Base-by-base conservation (phyloP, 768 basidiomycete species). In the Russula sp. region DNA sequence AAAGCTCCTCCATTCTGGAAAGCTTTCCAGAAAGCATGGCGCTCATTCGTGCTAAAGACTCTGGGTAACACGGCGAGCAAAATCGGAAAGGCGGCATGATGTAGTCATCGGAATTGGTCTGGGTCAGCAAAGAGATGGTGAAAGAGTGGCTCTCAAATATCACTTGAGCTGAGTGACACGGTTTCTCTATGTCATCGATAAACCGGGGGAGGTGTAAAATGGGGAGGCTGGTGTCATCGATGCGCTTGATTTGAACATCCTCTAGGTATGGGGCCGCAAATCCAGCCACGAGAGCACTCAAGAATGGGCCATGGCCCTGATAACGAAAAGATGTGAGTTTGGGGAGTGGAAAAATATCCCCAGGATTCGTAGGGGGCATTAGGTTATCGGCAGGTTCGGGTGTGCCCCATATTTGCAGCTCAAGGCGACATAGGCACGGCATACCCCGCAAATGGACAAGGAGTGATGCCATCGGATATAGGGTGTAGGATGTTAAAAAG, bases 201-300 rank as follows among this genome's bases (percentile, higher is more conserved):
- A 61, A 61, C 20, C 45, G 25, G 16, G 38, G 7, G 39, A 61
- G 32, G 34, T 50, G 47, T 0, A 20, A 14, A 22, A 43, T 11
- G 13, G 47, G 11, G 41, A 8, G 1, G 16, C 2, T 36, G 1
- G 1, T 18, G 41, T 1, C 3, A 25, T 38, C 20, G 5, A 2
- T 7, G 1, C 16, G 2, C 2, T 13, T 0, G 9, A 41, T 7
- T 13, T 50, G 3, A 41, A 60, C 10, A 22, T 36, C 35, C 25
- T 54, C 25, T 14, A 60, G 38, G 36, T 35, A 60, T 11, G 59
- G 52, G 11, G 38, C 59, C 13, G 29, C 5, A 11, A 60, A 34
- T 8, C 38, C 32, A n/a, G 20, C 45, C 20, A 55, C 1, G 3
- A 60, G 46, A 8, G 7, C 32, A 16, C 49, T 8, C 29, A 60